Evolutionary conservation across 495 filamentous ascomycete genomes (phyloP).

Genomic region (Darksidea phi): DNA sequence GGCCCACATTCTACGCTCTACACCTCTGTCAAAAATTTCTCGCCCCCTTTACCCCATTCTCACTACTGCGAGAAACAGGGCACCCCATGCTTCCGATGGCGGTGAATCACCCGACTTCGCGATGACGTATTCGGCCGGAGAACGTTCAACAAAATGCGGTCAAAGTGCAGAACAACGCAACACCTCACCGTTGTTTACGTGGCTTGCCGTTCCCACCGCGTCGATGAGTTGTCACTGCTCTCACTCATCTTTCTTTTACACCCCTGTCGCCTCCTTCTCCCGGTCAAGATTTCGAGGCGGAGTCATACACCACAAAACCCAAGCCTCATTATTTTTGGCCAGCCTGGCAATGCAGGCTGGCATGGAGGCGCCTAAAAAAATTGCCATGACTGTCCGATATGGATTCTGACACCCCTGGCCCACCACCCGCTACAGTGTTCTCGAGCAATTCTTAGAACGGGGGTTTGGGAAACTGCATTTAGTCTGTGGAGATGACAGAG

Average conservation of each 20-base stretch:
- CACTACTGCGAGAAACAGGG: not conserved
- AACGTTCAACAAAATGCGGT: not conserved
- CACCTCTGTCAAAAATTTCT: no score
- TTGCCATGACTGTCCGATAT: no score
- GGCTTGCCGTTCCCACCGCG: not conserved
- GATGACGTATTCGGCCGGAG: not conserved
- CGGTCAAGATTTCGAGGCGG: not conserved
- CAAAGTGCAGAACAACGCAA: no score
- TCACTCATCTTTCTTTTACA: not conserved
- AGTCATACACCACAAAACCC: not conserved
- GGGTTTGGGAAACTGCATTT: no score
- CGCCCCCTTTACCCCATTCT: no score
- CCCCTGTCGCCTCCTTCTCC: not conserved
- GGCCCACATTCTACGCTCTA: no score
- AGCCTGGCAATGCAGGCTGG: not conserved
- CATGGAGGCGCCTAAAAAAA: no score
- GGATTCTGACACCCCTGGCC: no score
- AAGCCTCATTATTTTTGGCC: not conserved
- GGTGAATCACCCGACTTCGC: not conserved
- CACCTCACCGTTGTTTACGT: not conserved
- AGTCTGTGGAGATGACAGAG: no score
- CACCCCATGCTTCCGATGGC: not conserved
- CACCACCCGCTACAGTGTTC: no score
- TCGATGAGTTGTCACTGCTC: not conserved
- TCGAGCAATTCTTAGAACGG: no score